These are phyloP conservation scores for Neobulgaria alba DNA, from an alignment of 2,329 filamentous ascomycete species.

Conservation along the genomic window DNA sequence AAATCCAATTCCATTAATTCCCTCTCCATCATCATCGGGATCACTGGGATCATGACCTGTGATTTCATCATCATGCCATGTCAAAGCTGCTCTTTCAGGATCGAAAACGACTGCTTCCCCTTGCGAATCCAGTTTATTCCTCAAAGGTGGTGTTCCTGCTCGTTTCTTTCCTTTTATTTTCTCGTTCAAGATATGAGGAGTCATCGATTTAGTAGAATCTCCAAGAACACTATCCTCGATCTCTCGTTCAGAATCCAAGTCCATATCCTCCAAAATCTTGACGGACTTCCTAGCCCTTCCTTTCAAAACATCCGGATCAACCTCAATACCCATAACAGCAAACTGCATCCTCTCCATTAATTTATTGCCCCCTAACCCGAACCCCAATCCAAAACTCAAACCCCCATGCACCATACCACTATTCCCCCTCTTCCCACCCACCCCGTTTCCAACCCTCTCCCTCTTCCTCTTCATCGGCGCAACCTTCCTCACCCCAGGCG, in stretches of 20 bases:
- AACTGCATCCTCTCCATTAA: background rate
- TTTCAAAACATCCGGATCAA: background rate
- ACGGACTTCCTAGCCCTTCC: background rate
- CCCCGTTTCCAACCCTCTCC: no score
- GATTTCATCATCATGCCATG: constrained; percentile 62
- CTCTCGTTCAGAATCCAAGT: no score
- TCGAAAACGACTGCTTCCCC: constrained; percentile 14
- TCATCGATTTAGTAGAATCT: background rate
- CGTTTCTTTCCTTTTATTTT: constrained; percentile 23
- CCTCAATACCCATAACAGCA: background rate
- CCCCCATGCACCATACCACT: no score
- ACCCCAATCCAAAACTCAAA: no score
- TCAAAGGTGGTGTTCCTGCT: constrained; percentile 20
- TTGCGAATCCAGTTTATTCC: constrained; percentile 2
- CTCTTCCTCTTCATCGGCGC: background rate
- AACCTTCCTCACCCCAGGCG: constrained; percentile 15
- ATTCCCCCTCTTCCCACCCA: background rate
- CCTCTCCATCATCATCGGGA: constrained; percentile 57
- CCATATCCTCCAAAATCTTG: background rate
- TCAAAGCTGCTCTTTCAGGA: constrained; percentile 44
- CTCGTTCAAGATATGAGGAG: constrained; percentile 13
- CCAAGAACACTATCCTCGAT: background rate
- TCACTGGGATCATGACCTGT: constrained; percentile 57
- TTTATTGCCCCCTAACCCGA: no score
- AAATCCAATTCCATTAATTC: constrained; percentile 61